Conservation (phyloP, 257 asterid species). For the Capsicum chinense region DNA sequence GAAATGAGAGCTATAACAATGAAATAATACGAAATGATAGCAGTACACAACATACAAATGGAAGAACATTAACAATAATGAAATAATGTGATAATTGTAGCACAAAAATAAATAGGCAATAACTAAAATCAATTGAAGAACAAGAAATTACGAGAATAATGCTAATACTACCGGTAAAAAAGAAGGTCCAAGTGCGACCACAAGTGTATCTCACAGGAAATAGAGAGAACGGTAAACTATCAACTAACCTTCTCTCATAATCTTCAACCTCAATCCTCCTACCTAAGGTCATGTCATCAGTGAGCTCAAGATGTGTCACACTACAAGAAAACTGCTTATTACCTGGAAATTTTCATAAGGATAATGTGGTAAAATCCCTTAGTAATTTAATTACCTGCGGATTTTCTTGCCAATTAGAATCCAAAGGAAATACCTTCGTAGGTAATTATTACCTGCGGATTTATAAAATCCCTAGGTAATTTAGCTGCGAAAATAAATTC, state of each 20-base stretch:
- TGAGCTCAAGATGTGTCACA: not conserved
- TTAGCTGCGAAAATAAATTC: too few relatives aligned
- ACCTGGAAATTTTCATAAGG: too few relatives aligned
- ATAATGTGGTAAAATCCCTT: too few relatives aligned
- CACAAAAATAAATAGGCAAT: accelerated
- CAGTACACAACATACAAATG: not conserved
- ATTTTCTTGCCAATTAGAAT: too few relatives aligned
- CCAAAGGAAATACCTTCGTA: too few relatives aligned
- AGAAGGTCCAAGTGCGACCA: not conserved
- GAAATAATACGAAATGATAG: not conserved
- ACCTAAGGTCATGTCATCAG: not conserved
- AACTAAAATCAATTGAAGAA: not conserved
- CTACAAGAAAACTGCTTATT: too few relatives aligned
- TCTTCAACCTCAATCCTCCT: not conserved
- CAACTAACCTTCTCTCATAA: not conserved
- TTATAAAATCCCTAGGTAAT: too few relatives aligned
- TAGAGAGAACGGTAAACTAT: not conserved
- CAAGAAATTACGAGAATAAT: not conserved
- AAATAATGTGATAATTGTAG: not conserved
- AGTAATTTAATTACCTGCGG: too few relatives aligned
- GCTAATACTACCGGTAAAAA: not conserved
- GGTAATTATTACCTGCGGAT: too few relatives aligned
- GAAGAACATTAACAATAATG: not conserved
- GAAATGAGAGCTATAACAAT: not conserved
- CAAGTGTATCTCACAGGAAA: not conserved